These are phyloP conservation scores for Gleditsia sinensis DNA, from an alignment of 306 rosid species.

Conservation along the genomic window DNA sequence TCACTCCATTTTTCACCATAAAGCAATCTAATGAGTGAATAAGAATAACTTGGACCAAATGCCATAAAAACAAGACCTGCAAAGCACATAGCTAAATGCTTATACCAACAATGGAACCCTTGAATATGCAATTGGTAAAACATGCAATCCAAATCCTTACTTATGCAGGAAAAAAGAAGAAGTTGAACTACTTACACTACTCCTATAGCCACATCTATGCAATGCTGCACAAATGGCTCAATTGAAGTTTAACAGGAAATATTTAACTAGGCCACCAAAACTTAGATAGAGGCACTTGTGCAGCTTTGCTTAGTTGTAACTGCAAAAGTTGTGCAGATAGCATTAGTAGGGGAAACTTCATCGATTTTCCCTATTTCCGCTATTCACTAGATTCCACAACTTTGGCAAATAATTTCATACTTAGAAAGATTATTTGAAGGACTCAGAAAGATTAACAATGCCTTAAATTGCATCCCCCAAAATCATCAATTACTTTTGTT, in stretches of 20 bases:
- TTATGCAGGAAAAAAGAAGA: not conserved
- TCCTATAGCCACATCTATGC: slow-evolving; percentile 8
- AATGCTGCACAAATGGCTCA: slow-evolving; percentile 10
- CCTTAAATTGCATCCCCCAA: slow-evolving; percentile 13
- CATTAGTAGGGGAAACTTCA: not conserved
- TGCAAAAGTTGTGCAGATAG: not conserved
- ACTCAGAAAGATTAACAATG: slow-evolving; percentile 4
- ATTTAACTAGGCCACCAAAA: not conserved
- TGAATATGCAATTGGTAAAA: slow-evolving; percentile 30
- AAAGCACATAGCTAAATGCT: slow-evolving; percentile 38
- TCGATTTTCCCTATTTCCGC: not conserved
- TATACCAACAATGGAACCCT: slow-evolving; percentile 27
- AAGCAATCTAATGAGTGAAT: slow-evolving; percentile 85
- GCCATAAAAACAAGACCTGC: slow-evolving; percentile 90
- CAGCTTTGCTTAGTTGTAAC: not conserved
- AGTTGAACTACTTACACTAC: slow-evolving; percentile 14
- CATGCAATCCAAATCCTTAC: slow-evolving; percentile 15
- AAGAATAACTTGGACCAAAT: slow-evolving; percentile 93
- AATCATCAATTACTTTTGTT: slow-evolving; percentile 11
- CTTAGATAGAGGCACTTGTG: slow-evolving; percentile 11
- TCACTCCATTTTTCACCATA: slow-evolving; percentile 96
- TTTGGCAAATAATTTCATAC: not conserved
- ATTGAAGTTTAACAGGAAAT: not conserved
- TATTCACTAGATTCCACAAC: slow-evolving; percentile 18
- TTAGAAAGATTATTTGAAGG: not conserved